A percentile compares a stretch with the other conserved stretches of the same genome.
Conservation (phyloP, 1,139 yeast species). For the Blastobotrys arbuscula region DNA sequence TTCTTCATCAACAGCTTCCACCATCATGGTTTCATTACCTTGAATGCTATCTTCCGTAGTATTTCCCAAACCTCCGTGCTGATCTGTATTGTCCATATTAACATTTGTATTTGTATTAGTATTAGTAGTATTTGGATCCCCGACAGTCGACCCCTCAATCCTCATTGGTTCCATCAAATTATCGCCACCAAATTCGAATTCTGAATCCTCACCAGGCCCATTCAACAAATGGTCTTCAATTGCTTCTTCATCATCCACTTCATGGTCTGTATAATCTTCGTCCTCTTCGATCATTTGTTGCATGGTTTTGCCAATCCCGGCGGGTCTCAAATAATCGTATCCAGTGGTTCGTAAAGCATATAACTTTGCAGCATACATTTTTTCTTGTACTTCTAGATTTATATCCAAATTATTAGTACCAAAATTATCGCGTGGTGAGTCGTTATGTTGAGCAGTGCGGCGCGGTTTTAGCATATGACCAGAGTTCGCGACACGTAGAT, state of each 20-base stretch:
- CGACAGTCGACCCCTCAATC: too few relatives aligned
- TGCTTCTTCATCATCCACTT: conserved; percentile 17
- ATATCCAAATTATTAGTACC: background rate
- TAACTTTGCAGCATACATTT: conserved; percentile 14
- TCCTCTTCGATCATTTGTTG: conserved; percentile 22
- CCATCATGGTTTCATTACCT: background rate
- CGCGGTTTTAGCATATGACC: background rate
- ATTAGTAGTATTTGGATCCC: background rate
- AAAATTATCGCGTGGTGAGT: background rate
- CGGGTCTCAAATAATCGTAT: conserved; percentile 23
- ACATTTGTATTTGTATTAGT: background rate
- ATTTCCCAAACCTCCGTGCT: background rate
- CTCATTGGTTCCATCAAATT: background rate
- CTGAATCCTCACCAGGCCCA: conserved; percentile 16
- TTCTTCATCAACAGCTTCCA: background rate
- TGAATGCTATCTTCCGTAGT: background rate
- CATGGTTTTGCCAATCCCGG: conserved; percentile 24
- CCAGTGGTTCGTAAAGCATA: conserved; percentile 25
- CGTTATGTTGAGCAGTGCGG: background rate
- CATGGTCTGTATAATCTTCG: conserved; percentile 16
- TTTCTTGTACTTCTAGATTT: conserved; percentile 12
- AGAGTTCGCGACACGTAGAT: background rate
- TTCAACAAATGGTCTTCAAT: conserved; percentile 12
- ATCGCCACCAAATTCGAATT: conserved; percentile 18
- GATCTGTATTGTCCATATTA: background rate